Percentiles rank a stretch among this genome's conserved stretches.
Conservation (phyloP, 148 eudicot genomes). For the Chenopodium album region DNA sequence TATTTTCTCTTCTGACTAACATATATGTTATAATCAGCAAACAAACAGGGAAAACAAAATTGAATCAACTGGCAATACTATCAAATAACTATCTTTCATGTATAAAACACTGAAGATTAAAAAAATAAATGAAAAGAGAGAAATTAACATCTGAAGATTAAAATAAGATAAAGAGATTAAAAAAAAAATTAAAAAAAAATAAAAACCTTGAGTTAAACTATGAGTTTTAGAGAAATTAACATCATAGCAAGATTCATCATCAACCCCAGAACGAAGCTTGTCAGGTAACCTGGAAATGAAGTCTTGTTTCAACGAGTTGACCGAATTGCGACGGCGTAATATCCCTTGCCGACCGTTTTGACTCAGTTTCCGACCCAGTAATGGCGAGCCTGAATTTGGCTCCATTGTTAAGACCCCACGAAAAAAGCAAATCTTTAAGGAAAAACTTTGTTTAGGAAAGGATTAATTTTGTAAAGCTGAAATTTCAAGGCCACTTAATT, state of each 20-base stretch:
- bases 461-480: background rate
- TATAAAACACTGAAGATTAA: too few species aligned
- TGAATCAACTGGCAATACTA: background rate
- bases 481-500: background rate
- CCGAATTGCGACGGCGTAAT: constrained; percentile 58
- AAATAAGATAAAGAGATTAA: too few species aligned
- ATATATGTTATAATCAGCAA: too few species aligned
- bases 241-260: constrained; percentile 44
- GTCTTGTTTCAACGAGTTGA: constrained; percentile 53
- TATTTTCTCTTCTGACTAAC: background rate
- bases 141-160: too few species aligned
- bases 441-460: background rate
- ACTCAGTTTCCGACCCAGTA: constrained; percentile 31
- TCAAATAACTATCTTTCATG: background rate
- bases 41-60: background rate
- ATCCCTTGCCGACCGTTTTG: constrained; percentile 27
- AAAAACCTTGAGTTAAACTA: constrained; percentile 50
- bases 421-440: background rate
- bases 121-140: background rate
- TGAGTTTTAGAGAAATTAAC: constrained; percentile 43
- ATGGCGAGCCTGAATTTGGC: constrained; percentile 23
- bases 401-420: constrained; percentile 20
- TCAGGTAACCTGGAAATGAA: constrained; percentile 64
- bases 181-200: constrained; percentile 11
- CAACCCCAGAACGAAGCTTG: constrained; percentile 57